phyloP scores from a whole-genome alignment of 2,329 filamentous ascomycete genomes.

The Colletotrichum tamarilloi region DNA sequence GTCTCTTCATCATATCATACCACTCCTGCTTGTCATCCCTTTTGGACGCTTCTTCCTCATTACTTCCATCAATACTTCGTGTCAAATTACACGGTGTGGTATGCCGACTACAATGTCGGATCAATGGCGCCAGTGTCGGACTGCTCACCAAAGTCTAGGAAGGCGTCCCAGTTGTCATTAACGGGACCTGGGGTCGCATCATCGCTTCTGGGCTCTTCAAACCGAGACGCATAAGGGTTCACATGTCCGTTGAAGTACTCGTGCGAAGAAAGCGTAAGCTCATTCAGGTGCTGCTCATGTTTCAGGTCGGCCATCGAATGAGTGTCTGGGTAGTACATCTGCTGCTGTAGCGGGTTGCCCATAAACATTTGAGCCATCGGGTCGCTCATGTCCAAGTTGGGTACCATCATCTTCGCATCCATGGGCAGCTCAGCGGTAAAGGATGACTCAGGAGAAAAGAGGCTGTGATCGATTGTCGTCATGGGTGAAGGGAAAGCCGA shows the following conservation, averaged over 20 bases:
- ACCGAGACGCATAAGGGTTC: slow-evolving; percentile 24
- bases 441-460: slow-evolving; percentile 44
- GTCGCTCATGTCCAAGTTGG: slow-evolving; percentile 45
- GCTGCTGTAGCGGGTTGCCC: slow-evolving; percentile 27
- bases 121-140: slow-evolving; percentile 20
- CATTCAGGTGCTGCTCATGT: slow-evolving; percentile 2
- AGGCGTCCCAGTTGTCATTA: slow-evolving; percentile 24
- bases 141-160: slow-evolving; percentile 37
- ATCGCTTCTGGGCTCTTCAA: neutral
- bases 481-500: slow-evolving; percentile 40
- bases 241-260: slow-evolving; percentile 26
- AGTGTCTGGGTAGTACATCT: slow-evolving; percentile 13
- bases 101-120: slow-evolving; percentile 8
- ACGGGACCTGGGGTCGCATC: slow-evolving; percentile 7
- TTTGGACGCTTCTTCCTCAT: slow-evolving; percentile 36
- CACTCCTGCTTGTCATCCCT: slow-evolving; percentile 27
- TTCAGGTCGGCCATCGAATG: slow-evolving; percentile 21
- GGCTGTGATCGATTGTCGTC: slow-evolving; percentile 38
- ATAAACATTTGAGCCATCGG: slow-evolving; percentile 35
- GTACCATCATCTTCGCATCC: slow-evolving; percentile 55
- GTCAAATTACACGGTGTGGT: neutral
- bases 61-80: slow-evolving; percentile 38
- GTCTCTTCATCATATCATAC: slow-evolving; percentile 18
- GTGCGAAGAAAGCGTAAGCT: slow-evolving; percentile 5
- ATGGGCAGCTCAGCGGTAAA: slow-evolving; percentile 56